phyloP scores from a whole-genome alignment of 2,329 filamentous ascomycete genomes.

The Thelonectria rubi region DNA sequence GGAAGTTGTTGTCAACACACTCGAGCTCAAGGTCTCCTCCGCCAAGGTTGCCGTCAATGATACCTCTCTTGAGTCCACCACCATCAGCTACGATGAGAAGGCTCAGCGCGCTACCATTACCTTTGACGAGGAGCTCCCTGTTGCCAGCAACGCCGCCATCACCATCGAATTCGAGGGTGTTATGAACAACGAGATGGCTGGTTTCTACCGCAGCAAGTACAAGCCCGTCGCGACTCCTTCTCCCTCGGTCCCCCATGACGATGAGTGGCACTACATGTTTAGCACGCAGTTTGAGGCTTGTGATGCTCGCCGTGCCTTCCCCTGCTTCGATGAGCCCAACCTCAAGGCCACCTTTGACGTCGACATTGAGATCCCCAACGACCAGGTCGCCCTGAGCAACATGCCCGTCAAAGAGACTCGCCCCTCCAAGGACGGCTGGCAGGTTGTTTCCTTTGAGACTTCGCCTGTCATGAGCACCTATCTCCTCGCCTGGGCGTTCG shows the following conservation, averaged over 20 bases:
- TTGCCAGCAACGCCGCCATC: slow-evolving; percentile 71
- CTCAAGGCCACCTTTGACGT: slow-evolving; percentile 97
- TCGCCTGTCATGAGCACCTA: slow-evolving; percentile 93
- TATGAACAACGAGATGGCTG: slow-evolving; percentile 91
- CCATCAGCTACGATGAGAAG: slow-evolving; percentile 82
- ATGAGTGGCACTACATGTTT: slow-evolving; percentile 77
- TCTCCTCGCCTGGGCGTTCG: slow-evolving; percentile 91
- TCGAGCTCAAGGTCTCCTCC: slow-evolving; percentile 80
- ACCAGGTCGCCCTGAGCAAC: slow-evolving; percentile 90
- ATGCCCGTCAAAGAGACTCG: slow-evolving; percentile 85
- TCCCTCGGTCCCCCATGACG: slow-evolving; percentile 79
- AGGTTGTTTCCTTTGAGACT: slow-evolving; percentile 80
- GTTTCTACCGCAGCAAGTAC: slow-evolving; percentile 95
- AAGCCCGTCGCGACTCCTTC: slow-evolving; percentile 79
- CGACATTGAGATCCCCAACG: slow-evolving; percentile 87
- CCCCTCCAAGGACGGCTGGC: slow-evolving; percentile 69
- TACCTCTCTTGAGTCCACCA: slow-evolving; percentile 66
- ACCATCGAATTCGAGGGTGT: slow-evolving; percentile 79
- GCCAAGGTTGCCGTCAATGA: slow-evolving; percentile 68
- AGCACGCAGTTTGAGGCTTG: slow-evolving; percentile 98
- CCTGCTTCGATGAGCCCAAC: slow-evolving; percentile 98
- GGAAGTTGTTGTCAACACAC: slow-evolving; percentile 83
- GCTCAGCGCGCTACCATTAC: slow-evolving; percentile 83
- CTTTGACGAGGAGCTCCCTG: slow-evolving; percentile 76
- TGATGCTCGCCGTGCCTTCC: slow-evolving; percentile 93